Evolutionary conservation across 1,284 basidiomycete genomes (phyloP), one percentile per base, ranked within the genome.

Genomic region (Schizopora paradoxa): DNA sequence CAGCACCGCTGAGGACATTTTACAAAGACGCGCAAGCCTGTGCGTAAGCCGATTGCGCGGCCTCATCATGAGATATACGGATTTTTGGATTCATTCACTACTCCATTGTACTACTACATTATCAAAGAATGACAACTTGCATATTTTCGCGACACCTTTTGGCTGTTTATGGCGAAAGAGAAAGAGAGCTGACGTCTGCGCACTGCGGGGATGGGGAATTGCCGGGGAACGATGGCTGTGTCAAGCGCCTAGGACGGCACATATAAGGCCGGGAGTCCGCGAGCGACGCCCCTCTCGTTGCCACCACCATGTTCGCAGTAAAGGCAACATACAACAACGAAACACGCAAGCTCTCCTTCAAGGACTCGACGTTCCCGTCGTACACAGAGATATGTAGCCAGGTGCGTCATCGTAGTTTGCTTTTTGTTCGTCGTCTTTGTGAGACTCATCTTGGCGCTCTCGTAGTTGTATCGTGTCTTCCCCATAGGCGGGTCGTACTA

Each of bases 391-490:
- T 76, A 32, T 60, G 62, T 43, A 56, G 63, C 28, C 73, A 77
- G 70, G 73, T 73, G 51, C 18, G 62, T 49, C 45, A 10, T 0
- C 29, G 6, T 28, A 35, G 16, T 29, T 43, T 39, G 28, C 47
- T 36, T 35, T 28, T 26, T 34, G 41, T 34, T 36, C 32, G 8
- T 29, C 44, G 39, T 40, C 47, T 33, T 44, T 1, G 32, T 54
- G 21, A 37, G 57, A 51, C 47, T 46, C 53, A 45, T 53, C 21
- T 38, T 28, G n/a, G n/a, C n/a, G n/a, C 44, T 52, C 34, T 44
- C 45, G 36, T 54, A 87, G 85, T 72, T 87, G 48, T 73, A 72
- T 61, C 79, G 80, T 55, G 69, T 86, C 50, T 86, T 87, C 58
- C 74, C 77, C 53, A 70, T 80, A 47, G 71, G 69, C 56, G 66